Evolutionary conservation across 805 yeast genomes (phyloP).

Genomic region (Cyberlindnera samutprakarnensis): DNA sequence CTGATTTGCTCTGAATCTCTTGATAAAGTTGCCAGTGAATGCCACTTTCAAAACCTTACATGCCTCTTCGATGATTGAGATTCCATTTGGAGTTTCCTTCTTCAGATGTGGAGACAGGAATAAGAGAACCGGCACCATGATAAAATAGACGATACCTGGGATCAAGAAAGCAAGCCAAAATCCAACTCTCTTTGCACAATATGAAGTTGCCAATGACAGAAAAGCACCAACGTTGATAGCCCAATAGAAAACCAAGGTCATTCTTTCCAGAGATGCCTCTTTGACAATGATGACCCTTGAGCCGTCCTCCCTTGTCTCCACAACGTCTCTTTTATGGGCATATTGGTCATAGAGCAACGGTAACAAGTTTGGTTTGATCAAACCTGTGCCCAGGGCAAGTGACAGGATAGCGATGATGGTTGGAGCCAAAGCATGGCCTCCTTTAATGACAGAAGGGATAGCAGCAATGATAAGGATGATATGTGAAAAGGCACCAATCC

Average conservation of each 20-base stretch:
- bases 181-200: conserved; percentile 57
- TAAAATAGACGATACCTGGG: conserved; percentile 52
- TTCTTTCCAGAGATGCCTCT: conserved; percentile 60
- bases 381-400: conserved; percentile 75
- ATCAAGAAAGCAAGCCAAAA: conserved; percentile 71
- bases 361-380: conserved; percentile 66
- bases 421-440: conserved; percentile 55
- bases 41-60: conserved; percentile 34
- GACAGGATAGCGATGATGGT: conserved; percentile 34
- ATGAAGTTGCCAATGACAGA: conserved; percentile 70
- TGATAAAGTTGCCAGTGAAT: conserved; percentile 34
- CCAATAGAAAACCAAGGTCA: conserved; percentile 70
- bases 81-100: conserved; percentile 22
- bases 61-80: conserved; percentile 37
- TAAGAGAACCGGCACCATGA: conserved; percentile 43
- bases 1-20: conserved; percentile 30
- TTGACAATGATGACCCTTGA: conserved; percentile 65
- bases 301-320: conserved; percentile 52
- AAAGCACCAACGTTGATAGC: conserved; percentile 72
- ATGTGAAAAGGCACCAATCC: conserved; percentile 53
- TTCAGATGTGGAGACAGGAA: conserved; percentile 21
- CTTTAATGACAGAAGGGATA: conserved; percentile 43
- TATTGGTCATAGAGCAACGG: conserved; percentile 72
- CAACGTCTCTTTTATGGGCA: conserved; percentile 51
- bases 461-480: conserved; percentile 63